Conservation (phyloP, 257 asterid species). For the Salvia rosmarinus region DNA sequence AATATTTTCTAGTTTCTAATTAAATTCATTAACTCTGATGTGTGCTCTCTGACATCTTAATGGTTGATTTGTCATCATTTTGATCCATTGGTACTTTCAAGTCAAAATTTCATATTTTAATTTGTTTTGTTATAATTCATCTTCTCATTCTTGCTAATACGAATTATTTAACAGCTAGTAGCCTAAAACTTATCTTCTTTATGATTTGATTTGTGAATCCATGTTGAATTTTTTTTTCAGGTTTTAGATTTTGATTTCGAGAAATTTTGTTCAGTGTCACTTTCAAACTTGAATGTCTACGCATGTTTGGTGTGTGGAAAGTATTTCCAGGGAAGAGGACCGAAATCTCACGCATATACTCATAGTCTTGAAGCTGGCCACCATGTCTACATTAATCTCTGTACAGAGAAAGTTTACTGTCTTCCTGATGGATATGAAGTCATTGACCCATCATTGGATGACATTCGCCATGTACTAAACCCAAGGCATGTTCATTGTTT, state of each 20-base stretch:
- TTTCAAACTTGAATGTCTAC: conserved; percentile 90
- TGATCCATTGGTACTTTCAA: not conserved
- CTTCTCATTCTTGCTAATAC: not conserved
- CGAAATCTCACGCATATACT: conserved; percentile 92
- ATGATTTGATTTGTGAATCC: conserved; percentile 11
- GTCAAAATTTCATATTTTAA: not conserved
- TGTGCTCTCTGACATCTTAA: conserved; percentile 1
- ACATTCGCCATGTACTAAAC: conserved; percentile 86
- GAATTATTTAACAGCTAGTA: not conserved
- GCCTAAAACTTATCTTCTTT: not conserved
- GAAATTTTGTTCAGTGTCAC: conserved; percentile 93
- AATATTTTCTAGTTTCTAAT: not conserved
- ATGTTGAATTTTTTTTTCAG: conserved; percentile 47
- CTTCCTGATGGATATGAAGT: conserved; percentile 99
- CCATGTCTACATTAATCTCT: conserved; percentile 94
- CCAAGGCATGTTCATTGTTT: conserved; percentile 64
- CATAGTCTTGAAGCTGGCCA: conserved; percentile 98
- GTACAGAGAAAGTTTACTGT: conserved; percentile 90
- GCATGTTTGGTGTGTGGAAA: conserved; percentile 98
- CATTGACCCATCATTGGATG: conserved; percentile 90
- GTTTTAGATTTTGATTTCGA: conserved; percentile 97
- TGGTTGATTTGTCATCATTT: not conserved
- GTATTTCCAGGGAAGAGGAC: conserved; percentile 97
- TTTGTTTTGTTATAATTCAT: not conserved
- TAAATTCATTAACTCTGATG: not conserved